Evolutionary conservation across 2,329 filamentous ascomycete genomes (phyloP).

Genomic region (Purpureocillium lavendulum): DNA sequence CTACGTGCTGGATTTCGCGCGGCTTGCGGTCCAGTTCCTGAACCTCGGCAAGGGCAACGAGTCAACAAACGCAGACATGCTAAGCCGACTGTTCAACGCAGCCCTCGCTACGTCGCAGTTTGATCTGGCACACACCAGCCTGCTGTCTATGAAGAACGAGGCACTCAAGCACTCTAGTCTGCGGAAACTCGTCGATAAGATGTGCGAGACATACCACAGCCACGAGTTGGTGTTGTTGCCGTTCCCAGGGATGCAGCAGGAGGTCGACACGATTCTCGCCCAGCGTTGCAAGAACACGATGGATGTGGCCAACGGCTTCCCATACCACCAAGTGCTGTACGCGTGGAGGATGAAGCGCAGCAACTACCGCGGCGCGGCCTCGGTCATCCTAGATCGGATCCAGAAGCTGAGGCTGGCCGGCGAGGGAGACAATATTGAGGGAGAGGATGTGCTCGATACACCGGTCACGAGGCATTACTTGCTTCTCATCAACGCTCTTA

Average conservation of each 20-base stretch:
- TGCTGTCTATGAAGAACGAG: constrained; percentile 63
- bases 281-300: constrained; percentile 61
- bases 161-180: constrained; percentile 67
- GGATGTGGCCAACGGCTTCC: constrained; percentile 60
- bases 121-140: constrained; percentile 70
- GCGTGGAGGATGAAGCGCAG: constrained; percentile 77
- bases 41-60: constrained; percentile 16
- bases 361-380: constrained; percentile 75
- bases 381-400: constrained; percentile 54
- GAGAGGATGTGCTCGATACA: constrained; percentile 52
- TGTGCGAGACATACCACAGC: constrained; percentile 59
- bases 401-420: constrained; percentile 52
- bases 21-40: constrained; percentile 61
- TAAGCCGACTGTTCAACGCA: constrained; percentile 76
- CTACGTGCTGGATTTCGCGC: constrained; percentile 76
- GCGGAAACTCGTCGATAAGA: constrained; percentile 58
- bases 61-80: constrained; percentile 58
- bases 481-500: constrained; percentile 86
- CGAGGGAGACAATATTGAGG: constrained; percentile 47
- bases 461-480: constrained; percentile 69
- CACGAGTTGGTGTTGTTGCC: constrained; percentile 66
- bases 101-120: constrained; percentile 73
- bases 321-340: constrained; percentile 85
- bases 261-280: constrained; percentile 71
- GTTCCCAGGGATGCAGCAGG: constrained; percentile 67